Percentiles rank a stretch among this genome's conserved stretches.
phyloP scores from a whole-genome alignment of 177 flowering plant species.

The Telopea speciosissima region DNA sequence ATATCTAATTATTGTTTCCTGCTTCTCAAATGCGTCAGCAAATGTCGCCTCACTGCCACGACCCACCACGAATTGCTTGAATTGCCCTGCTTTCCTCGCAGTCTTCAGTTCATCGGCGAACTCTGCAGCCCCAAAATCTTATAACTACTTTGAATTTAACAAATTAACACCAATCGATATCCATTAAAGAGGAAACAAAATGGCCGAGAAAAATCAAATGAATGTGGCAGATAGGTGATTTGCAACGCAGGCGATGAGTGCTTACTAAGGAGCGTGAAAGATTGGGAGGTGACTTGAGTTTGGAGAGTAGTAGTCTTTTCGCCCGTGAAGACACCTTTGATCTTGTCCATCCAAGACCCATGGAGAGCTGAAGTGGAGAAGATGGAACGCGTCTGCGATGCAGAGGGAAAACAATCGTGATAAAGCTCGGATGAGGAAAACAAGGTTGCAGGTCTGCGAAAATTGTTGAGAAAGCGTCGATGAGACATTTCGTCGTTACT shows the following conservation, averaged over 20 bases:
- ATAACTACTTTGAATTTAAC: not conserved
- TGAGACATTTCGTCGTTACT: conserved; percentile 16
- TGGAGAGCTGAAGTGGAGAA: conserved; percentile 40
- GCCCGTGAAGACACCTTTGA: conserved; percentile 86
- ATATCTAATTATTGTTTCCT: conserved; percentile 69
- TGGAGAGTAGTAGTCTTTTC: conserved; percentile 29
- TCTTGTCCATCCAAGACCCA: conserved; percentile 58
- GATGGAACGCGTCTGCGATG: conserved; percentile 33
- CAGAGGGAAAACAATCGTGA: not conserved
- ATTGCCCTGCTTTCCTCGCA: conserved; percentile 56
- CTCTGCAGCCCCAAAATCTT: conserved; percentile 23
- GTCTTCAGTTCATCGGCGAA: conserved; percentile 73
- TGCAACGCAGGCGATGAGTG: not conserved
- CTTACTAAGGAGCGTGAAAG: conserved; percentile 77
- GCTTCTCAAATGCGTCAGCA: conserved; percentile 77
- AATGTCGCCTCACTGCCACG: conserved; percentile 82
- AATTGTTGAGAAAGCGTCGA: conserved; percentile 13
- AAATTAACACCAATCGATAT: not conserved
- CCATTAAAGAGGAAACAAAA: not conserved
- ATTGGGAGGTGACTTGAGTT: conserved; percentile 25
- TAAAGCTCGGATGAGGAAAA: conserved; percentile 11
- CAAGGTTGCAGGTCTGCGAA: conserved; percentile 10
- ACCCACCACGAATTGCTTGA: conserved; percentile 78
- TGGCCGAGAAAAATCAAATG: not conserved
- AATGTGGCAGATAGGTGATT: not conserved